Percentiles rank a stretch among this genome's conserved stretches.
Evolutionary conservation across 345 rosid species (phyloP).

Genomic region (Camelina hispida): DNA sequence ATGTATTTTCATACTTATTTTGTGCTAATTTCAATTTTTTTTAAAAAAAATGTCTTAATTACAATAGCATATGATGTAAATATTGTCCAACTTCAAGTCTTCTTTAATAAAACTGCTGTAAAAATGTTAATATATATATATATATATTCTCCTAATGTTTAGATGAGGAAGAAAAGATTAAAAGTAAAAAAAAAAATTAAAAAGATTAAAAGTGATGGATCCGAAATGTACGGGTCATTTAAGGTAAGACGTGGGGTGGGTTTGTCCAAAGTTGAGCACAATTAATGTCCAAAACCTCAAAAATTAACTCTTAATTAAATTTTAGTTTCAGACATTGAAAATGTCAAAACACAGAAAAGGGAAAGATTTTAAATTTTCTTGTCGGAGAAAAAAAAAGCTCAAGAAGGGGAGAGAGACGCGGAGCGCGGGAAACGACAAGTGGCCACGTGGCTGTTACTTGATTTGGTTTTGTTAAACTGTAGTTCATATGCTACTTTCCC

Average conservation of each 20-base stretch:
- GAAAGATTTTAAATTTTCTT: background rate
- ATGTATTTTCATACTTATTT: too few relatives aligned
- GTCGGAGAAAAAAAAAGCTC: slow-evolving; percentile 34
- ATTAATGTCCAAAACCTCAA: slow-evolving; percentile 35
- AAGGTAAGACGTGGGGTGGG: slow-evolving; percentile 36
- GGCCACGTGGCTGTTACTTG: slow-evolving; percentile 34
- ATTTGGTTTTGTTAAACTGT: slow-evolving; percentile 30
- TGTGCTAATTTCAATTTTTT: too few relatives aligned
- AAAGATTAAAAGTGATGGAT: slow-evolving; percentile 18
- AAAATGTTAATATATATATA: too few relatives aligned
- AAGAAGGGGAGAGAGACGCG: slow-evolving; percentile 36
- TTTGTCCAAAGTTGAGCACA: slow-evolving; percentile 27
- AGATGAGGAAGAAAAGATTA: too few relatives aligned
- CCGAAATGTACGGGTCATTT: slow-evolving; percentile 43
- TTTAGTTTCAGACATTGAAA: slow-evolving; percentile 31
- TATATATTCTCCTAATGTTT: too few relatives aligned
- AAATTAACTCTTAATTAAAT: slow-evolving; percentile 3
- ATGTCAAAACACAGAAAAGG: background rate
- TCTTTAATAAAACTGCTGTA: too few relatives aligned
- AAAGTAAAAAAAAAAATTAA: background rate
- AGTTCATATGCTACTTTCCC: slow-evolving; percentile 29
- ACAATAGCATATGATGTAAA: too few relatives aligned
- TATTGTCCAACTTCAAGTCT: too few relatives aligned
- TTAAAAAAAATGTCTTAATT: too few relatives aligned
- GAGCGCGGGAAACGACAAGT: slow-evolving; percentile 41